Evolutionary conservation across 495 filamentous ascomycete genomes (phyloP), one percentile per base, ranked within the genome.

Genomic region (Aspergillus bridgeri): DNA sequence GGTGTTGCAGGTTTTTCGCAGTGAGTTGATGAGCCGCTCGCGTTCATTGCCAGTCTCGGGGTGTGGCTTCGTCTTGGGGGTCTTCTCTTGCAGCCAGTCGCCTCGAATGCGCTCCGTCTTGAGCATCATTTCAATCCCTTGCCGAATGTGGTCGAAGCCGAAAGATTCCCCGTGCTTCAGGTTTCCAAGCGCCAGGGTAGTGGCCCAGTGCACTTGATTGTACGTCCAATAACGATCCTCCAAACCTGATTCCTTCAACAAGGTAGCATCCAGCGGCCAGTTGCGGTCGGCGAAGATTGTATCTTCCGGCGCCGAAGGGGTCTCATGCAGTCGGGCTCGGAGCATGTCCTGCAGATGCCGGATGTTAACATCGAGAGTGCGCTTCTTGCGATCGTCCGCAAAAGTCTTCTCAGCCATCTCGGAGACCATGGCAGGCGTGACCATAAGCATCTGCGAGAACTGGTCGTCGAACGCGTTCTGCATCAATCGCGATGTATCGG

Each of bases 301-400:
- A 50, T 71, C 69, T 42, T 80, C 69, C 17, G 75, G 53, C 9
- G 66, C 59, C 1, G 66, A 69, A 13, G 69, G 58, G 42, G 67
- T 63, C 43, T 75, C 67, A 45, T 70, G 65, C 3, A 82, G 69
- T 13, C 76, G 70, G 38, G 69, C 73, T 18, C 73, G 75, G 43
- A 87, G 68, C 84, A 91, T 88, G 57, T 83, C 81, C 58, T 84
- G 80, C 6, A 92, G 67, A 69, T 91, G 86, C 3, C 88, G 80
- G 23, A 88, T 75, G 63, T 92, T 91, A 48, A 89, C 86, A 21
- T 79, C 76, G 55, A 77, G 64, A 11, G 79, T 86, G 38, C 83
- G 76, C 44, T 73, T 72, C 57, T 72, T 78, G 51, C 76, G 75
- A 47, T 79, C 72, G 50, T 75, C 69, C 6, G 63, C 51, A 48